Conservation (phyloP, 305 asterid genomes). For the Ajuga reptans region DNA sequence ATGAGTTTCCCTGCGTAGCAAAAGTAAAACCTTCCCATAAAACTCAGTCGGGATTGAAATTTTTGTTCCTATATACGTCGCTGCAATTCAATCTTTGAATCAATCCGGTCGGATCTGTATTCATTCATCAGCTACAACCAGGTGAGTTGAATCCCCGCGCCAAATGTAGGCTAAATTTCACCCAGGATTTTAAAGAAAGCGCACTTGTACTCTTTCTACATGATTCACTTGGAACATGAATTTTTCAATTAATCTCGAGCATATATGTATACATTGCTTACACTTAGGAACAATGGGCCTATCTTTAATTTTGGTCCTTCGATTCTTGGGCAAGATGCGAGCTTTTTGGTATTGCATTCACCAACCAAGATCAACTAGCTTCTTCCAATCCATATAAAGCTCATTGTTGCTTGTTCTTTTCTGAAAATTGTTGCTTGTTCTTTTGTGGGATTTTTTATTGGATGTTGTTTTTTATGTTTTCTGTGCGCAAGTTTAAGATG, state of each 20-base stretch:
- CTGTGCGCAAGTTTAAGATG: not conserved
- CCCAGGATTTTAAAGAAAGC: not conserved
- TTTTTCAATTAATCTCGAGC: not conserved
- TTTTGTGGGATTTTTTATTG: too few species aligned
- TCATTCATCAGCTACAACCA: constrained; percentile 4
- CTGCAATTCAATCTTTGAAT: not conserved
- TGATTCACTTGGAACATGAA: constrained; percentile 7
- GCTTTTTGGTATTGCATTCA: not conserved
- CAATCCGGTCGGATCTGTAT: not conserved
- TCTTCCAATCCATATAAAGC: too few species aligned
- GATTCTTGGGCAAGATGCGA: not conserved
- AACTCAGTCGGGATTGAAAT: not conserved
- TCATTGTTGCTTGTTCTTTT: too few species aligned
- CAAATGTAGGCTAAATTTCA: not conserved
- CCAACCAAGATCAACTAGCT: not conserved
- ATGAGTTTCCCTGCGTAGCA: too few species aligned
- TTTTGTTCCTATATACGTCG: not conserved
- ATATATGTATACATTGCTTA: not conserved
- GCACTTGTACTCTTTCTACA: not conserved
- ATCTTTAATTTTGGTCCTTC: not conserved
- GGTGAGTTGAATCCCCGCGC: constrained; percentile 13
- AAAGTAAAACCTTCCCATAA: too few species aligned
- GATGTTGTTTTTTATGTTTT: too few species aligned
- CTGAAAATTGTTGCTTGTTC: too few species aligned
- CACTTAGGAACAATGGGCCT: not conserved